Base-by-base conservation (phyloP, 2,329 filamentous ascomycete genomes). In the Alternaria triticina region DNA sequence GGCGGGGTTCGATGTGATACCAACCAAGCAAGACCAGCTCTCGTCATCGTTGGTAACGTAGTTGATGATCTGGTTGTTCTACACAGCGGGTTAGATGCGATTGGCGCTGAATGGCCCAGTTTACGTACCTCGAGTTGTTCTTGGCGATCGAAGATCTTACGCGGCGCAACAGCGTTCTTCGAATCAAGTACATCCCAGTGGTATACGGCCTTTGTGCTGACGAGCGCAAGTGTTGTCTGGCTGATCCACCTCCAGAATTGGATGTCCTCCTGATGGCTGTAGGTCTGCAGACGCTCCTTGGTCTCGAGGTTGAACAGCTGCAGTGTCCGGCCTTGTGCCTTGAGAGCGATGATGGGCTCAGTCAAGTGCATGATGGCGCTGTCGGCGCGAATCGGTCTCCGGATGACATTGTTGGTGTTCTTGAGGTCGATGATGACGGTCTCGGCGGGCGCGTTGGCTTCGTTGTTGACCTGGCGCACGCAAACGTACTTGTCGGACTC, bases 361-460 rank as follows among this genome's bases (percentile, higher is more conserved):
- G 88, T 91, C 93, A 93, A 97, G 88, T 99, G 96, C 96, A 99
- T 98, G 80, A 99, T 97, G 75, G 96, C 96, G 88, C 94, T 98
- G 84, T 99, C 96, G 77, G 96, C 96, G 86, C 97, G 98, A 86
- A 99, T 99, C 52, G 95, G 93, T 79, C 95, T 89, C 77, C 92
- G 91, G 74, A 93, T 96, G 81, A 97, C 90, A 85, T 96, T 95
- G 88, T 97, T 97, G 84, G 90, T 90, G 84, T 97, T 96, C 84
- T 98, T 97, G 79, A 99, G 91, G 83, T 99, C 93, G 83, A 99
- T 86, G 81, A 99, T 99, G 82, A 99, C 91, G 70, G 99, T 95
- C 83, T 97, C 94, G 70, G 94, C 92, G 74, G 92, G 91, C 70
- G 93, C 88, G 70, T 90, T 88, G 75, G 94, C 92, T 80, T 88